Base-by-base conservation (phyloP, 352 stramenopile genomes). In the Phytophthora brassicae region DNA sequence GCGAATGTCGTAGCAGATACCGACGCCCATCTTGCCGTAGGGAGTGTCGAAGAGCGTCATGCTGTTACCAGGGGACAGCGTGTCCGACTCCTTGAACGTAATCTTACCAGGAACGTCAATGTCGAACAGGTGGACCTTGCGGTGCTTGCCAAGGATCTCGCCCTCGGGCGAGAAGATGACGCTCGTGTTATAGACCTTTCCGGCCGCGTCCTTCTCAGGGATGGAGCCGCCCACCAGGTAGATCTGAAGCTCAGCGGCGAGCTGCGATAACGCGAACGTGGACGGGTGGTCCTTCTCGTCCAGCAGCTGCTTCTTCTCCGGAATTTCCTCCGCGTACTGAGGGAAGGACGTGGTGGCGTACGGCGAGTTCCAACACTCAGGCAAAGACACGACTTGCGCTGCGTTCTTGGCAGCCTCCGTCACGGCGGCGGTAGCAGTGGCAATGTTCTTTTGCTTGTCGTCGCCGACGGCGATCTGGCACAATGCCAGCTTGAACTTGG, bases 1-100 rank as follows among this genome's bases (percentile, higher is more conserved):
- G 47, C 98, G 96, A 70, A 99, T 98, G 77, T 99, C 98, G 77
- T 99, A 99, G 81, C 98, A 99, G 64, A 99, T 99, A 20, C 94
- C 98, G 23, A 99, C 81, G 59, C 97, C 98, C 50, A 99, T 94
- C 60, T 95, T 95, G 74, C 90, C 88, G 63, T 84, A 97, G 24
- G 81, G 84, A 44, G 88, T 96, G 69, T 96, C 84, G 54, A 94
- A 93, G 43, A 96, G 67, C 55, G 86, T 94, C 52, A 95, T 64
- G 43, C 64, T 66, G 66, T 98, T 86, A 55, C 98, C 98, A 3
- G 91, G 75, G 49, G 86, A 97, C 11, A 99, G 84, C 24, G 97
- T 99, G 62, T 99, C 97, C 38, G 93, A 99, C 79, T 99, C 98
- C 80, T 98, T 98, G 79, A 99, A 99, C 29, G 87, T 98, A 68